Evolutionary conservation across 306 rosid species (phyloP).

Genomic region (Psophocarpus tetragonolobus): DNA sequence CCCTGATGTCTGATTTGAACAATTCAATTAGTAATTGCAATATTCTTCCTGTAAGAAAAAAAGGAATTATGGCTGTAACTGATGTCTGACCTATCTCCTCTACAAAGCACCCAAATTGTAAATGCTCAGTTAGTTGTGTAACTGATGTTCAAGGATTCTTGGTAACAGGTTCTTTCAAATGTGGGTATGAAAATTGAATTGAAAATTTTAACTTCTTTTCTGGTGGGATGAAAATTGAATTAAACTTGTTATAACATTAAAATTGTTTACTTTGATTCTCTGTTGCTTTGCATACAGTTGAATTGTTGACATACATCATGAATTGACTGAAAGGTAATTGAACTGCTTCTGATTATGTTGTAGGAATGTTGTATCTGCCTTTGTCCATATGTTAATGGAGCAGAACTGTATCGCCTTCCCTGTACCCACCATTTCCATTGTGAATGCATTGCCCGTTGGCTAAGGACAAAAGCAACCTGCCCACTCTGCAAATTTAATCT

Average conservation of each 20-base stretch:
- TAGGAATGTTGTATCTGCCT: constrained; percentile 93
- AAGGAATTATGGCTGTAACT: neutral
- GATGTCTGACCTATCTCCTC: neutral
- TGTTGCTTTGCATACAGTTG: constrained; percentile 1
- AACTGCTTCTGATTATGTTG: constrained; percentile 27
- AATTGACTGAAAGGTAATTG: neutral
- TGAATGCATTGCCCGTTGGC: constrained; percentile 87
- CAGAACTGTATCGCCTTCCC: constrained; percentile 73
- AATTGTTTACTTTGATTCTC: neutral
- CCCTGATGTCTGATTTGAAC: neutral
- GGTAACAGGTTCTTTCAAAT: neutral
- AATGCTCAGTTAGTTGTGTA: neutral
- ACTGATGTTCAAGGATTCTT: neutral
- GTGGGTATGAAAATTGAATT: no score
- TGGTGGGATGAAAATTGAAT: no score
- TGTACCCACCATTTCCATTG: constrained; percentile 88
- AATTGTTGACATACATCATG: constrained; percentile 13
- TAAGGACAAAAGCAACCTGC: constrained; percentile 75
- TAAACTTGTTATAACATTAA: neutral
- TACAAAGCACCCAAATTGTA: neutral
- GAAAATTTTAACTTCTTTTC: neutral
- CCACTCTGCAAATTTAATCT: constrained; percentile 84
- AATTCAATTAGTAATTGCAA: neutral
- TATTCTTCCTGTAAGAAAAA: neutral
- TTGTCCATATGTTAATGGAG: constrained; percentile 64